Conservation (phyloP, 495 filamentous ascomycete species). For the Cudoniella acicularis region DNA sequence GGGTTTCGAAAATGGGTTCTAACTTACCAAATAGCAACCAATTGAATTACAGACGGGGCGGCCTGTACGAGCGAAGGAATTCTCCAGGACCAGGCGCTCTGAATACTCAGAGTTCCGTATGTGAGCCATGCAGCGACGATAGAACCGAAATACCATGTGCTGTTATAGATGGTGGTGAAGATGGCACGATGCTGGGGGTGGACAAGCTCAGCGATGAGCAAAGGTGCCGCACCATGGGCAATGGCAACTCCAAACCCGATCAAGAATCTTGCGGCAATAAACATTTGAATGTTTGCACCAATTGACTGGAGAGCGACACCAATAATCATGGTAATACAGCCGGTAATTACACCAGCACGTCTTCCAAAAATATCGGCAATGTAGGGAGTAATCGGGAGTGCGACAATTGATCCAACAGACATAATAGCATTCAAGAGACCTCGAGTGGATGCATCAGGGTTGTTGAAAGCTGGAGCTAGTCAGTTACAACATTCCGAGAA, state of each 20-base stretch:
- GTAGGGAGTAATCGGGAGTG: constrained; percentile 46
- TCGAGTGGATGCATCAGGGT: constrained; percentile 25
- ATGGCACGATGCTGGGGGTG: constrained; percentile 52
- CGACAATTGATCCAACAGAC: constrained; percentile 43
- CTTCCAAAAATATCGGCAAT: constrained; percentile 45
- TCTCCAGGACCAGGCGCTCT: constrained; percentile 48
- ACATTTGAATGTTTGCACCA: constrained; percentile 44
- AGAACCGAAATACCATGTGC: constrained; percentile 45
- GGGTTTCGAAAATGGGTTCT: neutral
- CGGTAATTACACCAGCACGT: constrained; percentile 48
- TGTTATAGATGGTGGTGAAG: constrained; percentile 53
- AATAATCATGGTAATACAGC: constrained; percentile 49
- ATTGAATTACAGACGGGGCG: constrained; percentile 45
- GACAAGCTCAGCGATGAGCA: constrained; percentile 50
- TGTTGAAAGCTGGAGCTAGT: constrained; percentile 23
- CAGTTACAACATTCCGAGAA: neutral
- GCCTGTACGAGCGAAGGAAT: constrained; percentile 51
- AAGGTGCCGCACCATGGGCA: constrained; percentile 43
- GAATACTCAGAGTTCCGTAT: constrained; percentile 41
- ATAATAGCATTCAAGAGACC: constrained; percentile 33
- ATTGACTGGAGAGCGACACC: constrained; percentile 46
- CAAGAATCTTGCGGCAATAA: constrained; percentile 35
- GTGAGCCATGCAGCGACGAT: constrained; percentile 41
- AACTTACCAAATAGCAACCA: constrained; percentile 52
- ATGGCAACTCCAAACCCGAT: constrained; percentile 47